A percentile compares a stretch with the other conserved stretches of the same genome.
Conservation (phyloP, 2,329 filamentous ascomycete species). For the Beauveria medogensis region DNA sequence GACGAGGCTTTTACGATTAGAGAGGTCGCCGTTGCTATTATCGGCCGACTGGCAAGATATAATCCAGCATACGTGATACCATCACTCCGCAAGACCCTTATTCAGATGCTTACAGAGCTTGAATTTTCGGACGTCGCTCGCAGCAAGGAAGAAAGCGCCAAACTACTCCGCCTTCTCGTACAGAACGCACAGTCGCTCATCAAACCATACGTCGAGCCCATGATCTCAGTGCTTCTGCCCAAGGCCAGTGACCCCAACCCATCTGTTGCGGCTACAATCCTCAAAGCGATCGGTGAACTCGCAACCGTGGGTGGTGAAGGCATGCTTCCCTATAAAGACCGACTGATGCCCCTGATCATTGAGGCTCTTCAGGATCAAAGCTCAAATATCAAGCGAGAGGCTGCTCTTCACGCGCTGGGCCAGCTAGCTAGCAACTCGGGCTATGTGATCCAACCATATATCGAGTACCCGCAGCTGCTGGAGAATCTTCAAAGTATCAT, state of each 20-base stretch:
- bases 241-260: constrained; percentile 81
- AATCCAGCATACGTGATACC: constrained; percentile 98
- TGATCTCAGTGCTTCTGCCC: constrained; percentile 88
- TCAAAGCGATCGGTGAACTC: constrained; percentile 89
- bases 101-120: constrained; percentile 92
- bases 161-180: constrained; percentile 84
- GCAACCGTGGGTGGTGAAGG: constrained; percentile 89
- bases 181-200: constrained; percentile 89
- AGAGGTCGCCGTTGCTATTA: constrained; percentile 92
- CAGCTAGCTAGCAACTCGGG: constrained; percentile 93
- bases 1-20: constrained; percentile 89
- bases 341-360: constrained; percentile 91
- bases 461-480: constrained; percentile 88
- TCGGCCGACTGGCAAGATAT: constrained; percentile 80
- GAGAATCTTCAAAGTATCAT: constrained; percentile 92
- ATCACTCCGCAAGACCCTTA: constrained; percentile 84
- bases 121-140: constrained; percentile 91
- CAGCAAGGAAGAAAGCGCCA: constrained; percentile 94
- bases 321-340: constrained; percentile 85
- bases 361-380: constrained; percentile 90
- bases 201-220: constrained; percentile 93
- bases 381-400: constrained; percentile 81
- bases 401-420: constrained; percentile 81
- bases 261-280: constrained; percentile 86
- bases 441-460: constrained; percentile 93